These are phyloP conservation scores for Phytophthora rubi DNA, from an alignment of 352 stramenopile species.

Conservation along the genomic window DNA sequence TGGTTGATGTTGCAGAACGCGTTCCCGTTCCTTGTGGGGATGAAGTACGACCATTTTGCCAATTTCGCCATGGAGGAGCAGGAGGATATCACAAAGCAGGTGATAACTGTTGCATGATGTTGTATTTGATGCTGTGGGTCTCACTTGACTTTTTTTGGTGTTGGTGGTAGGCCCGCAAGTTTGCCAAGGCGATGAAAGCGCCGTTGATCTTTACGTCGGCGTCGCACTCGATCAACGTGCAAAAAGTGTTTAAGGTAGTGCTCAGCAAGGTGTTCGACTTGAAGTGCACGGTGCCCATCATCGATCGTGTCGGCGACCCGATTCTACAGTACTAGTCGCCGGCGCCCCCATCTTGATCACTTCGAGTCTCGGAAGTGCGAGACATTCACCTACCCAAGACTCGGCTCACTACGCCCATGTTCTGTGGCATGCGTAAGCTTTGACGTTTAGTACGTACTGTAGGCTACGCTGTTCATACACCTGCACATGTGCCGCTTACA, in stretches of 20 bases:
- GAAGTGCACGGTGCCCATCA: constrained; percentile 93
- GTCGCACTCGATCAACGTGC: constrained; percentile 95
- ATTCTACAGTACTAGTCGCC: constrained; percentile 88
- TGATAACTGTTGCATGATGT: constrained; percentile 21
- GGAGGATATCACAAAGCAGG: constrained; percentile 94
- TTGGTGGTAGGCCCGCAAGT: constrained; percentile 87
- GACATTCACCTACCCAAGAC: constrained; percentile 12
- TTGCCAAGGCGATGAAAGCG: constrained; percentile 95
- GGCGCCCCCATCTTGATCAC: constrained; percentile 11
- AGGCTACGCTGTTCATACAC: no score
- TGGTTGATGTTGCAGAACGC: constrained; percentile 63
- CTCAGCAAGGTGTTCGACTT: constrained; percentile 95
- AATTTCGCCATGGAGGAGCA: constrained; percentile 92
- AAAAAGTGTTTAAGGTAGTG: constrained; percentile 96
- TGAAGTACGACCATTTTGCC: constrained; percentile 95
- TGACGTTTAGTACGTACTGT: neutral
- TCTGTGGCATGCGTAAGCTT: constrained; percentile 3
- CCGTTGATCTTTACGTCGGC: constrained; percentile 94
- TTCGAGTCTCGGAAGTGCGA: constrained; percentile 5
- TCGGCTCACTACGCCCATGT: constrained; percentile 12
- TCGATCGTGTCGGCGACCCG: constrained; percentile 91
- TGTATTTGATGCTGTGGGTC: constrained; percentile 1
- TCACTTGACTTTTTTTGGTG: neutral
- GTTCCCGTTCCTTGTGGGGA: constrained; percentile 94
- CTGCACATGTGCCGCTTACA: neutral